Evolutionary conservation across 2,329 filamentous ascomycete genomes (phyloP).

Genomic region (Aspergillus aculeatus): DNA sequence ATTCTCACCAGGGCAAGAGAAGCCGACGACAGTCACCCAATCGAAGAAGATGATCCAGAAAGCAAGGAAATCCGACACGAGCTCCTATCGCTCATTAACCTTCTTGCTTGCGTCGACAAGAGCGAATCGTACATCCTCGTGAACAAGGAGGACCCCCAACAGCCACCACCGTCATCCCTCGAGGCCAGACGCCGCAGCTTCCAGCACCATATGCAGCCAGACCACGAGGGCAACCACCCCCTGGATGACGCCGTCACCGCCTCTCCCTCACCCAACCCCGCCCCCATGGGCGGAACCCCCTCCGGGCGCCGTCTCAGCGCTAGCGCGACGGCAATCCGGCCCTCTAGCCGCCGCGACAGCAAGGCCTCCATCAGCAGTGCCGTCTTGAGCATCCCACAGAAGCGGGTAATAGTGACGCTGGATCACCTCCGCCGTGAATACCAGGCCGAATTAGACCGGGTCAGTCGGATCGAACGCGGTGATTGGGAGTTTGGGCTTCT

Average conservation of each 20-base stretch:
- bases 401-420: conserved; percentile 78
- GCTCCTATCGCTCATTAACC: conserved; percentile 90
- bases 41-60: conserved; percentile 45
- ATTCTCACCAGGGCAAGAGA: conserved; percentile 38
- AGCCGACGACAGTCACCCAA: conserved; percentile 27
- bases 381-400: conserved; percentile 32
- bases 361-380: conserved; percentile 20
- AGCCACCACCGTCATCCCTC: conserved; percentile 33
- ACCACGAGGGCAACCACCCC: conserved; percentile 41
- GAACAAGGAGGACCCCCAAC: conserved; percentile 41
- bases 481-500: conserved; percentile 71
- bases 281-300: conserved; percentile 9
- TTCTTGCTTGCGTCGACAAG: conserved; percentile 77
- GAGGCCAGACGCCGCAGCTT: conserved; percentile 33
- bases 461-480: conserved; percentile 83
- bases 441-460: conserved; percentile 82
- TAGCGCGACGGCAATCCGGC: conserved; percentile 22
- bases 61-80: conserved; percentile 62
- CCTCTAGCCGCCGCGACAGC: conserved; percentile 22
- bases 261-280: conserved; percentile 16
- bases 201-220: conserved; percentile 34
- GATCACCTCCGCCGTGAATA: conserved; percentile 86
- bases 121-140: conserved; percentile 74
- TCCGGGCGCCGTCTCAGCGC: conserved; percentile 22
- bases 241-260: conserved; percentile 37